Evolutionary conservation across 2,329 filamentous ascomycete species (phyloP), one percentile per base, ranked within the genome.

Genomic region (Pestalotiopsis sp.): DNA sequence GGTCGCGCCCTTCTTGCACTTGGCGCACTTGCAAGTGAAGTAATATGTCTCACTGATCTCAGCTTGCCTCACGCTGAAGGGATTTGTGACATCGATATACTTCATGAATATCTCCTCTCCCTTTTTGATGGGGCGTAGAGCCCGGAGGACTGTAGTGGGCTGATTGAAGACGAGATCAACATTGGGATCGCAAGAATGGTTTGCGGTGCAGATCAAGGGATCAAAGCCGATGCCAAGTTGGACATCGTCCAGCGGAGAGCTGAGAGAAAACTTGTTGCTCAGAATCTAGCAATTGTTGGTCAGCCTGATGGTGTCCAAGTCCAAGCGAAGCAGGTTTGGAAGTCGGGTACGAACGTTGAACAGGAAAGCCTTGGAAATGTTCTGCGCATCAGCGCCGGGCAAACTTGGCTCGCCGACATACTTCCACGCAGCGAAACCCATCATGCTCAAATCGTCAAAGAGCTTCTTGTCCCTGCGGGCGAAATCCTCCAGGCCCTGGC

Each of bases 151-250:
- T 3, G 82, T 73, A 65, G 73, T 72, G 0, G 83, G 78, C 38
- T 84, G 83, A 70, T 87, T 83, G 78, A 85, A 84, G 66, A 83
- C 78, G 11, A 85, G 75, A 45, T 79, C 80, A 4, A 81, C 81
- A 67, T 87, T 87, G 1, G 85, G 84, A 40, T 84, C 81, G 72
- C 85, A 87, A 3, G 84, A 87, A 72, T 88, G 85, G 66, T 87
- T 88, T 12, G 74, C 72, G 41, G 68, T 73, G 23, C 72, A 76
- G 49, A 77, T 70, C 58, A 76, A 36, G n/a, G 74, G 72, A 61
- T 78, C 75, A 36, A 78, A 76, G 1, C 70, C 73, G 12, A 69
- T 72, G 1, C 75, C 75, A 4, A 75, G 67, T 1, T 68, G 9
- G 1, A 66, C 62, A n/a, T 68, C 66, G 57, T 77, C 75, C 23